phyloP scores from a whole-genome alignment of 2,329 filamentous ascomycete genomes.

The Sclerotinia nivalis region DNA sequence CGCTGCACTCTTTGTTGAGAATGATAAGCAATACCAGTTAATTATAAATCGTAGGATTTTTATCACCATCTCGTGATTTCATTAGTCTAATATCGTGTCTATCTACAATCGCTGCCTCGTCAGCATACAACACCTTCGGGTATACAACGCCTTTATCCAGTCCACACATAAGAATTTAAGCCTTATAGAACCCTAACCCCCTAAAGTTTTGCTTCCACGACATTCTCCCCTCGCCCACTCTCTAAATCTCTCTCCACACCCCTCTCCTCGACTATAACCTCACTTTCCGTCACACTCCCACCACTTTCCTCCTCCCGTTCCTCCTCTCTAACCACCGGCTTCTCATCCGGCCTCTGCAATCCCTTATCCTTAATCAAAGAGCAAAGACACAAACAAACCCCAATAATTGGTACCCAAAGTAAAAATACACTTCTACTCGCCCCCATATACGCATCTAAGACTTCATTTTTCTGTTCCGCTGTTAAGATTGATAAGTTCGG shows the following conservation, averaged over 20 bases:
- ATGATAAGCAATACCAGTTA: neutral
- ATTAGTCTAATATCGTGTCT: neutral
- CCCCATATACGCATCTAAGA: constrained; percentile 53
- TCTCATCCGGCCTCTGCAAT: constrained; percentile 43
- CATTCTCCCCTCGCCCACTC: neutral
- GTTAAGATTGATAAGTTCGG: constrained; percentile 32
- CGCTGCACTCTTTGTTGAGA: neutral
- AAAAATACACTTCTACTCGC: constrained; percentile 59
- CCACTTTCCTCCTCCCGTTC: neutral
- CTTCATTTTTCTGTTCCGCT: constrained; percentile 38
- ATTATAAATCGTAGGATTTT: neutral
- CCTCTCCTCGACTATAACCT: neutral
- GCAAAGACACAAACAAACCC: constrained; percentile 51
- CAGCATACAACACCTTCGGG: neutral
- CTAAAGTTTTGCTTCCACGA: neutral
- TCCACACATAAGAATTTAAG: no score
- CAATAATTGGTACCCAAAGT: constrained; percentile 56
- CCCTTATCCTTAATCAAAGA: constrained; percentile 54
- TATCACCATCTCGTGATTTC: neutral
- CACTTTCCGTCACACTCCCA: neutral
- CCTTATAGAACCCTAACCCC: no score
- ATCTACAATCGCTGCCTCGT: neutral
- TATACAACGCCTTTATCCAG: neutral
- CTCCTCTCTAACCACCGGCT: neutral
- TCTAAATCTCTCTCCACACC: constrained; percentile 1